phyloP scores from a whole-genome alignment of 164 flowering plant genomes.

The Houttuynia cordata region DNA sequence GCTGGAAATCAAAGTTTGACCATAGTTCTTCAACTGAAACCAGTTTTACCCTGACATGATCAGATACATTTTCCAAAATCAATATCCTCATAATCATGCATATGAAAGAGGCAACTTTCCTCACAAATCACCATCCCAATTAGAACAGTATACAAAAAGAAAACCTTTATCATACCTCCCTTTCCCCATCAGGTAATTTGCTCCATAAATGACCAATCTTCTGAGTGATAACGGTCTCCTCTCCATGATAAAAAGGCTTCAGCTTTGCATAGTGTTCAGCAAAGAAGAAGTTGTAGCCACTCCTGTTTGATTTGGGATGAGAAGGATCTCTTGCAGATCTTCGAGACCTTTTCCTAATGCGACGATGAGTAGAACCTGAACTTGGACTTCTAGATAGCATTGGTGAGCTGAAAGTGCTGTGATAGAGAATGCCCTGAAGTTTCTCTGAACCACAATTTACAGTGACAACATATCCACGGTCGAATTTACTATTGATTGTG shows the following conservation, averaged over 20 bases:
- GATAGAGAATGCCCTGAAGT: slow-evolving; percentile 74
- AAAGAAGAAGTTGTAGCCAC: slow-evolving; percentile 62
- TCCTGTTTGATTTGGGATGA: slow-evolving; percentile 43
- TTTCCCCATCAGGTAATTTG: slow-evolving; percentile 50
- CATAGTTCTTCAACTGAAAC: too few relatives aligned
- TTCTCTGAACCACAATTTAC: slow-evolving; percentile 43
- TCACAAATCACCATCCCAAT: background rate
- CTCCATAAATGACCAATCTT: slow-evolving; percentile 49
- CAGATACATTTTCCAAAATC: background rate
- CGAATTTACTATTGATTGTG: slow-evolving; percentile 67
- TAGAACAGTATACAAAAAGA: background rate
- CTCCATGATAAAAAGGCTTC: slow-evolving; percentile 32
- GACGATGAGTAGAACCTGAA: slow-evolving; percentile 16
- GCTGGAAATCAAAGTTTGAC: background rate
- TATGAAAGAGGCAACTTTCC: background rate
- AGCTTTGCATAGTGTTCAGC: slow-evolving; percentile 50
- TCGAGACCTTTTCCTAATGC: slow-evolving; percentile 32
- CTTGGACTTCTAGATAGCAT: slow-evolving; percentile 16
- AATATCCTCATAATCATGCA: background rate
- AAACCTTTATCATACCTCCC: slow-evolving; percentile 25
- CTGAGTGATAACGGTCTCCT: slow-evolving; percentile 43
- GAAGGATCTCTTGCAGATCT: slow-evolving; percentile 35
- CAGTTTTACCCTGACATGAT: too few relatives aligned
- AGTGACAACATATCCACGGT: slow-evolving; percentile 62
- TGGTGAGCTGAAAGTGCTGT: slow-evolving; percentile 24